phyloP scores from a whole-genome alignment of 2,329 filamentous ascomycete species.

The Phyllosticta citribraziliensis region DNA sequence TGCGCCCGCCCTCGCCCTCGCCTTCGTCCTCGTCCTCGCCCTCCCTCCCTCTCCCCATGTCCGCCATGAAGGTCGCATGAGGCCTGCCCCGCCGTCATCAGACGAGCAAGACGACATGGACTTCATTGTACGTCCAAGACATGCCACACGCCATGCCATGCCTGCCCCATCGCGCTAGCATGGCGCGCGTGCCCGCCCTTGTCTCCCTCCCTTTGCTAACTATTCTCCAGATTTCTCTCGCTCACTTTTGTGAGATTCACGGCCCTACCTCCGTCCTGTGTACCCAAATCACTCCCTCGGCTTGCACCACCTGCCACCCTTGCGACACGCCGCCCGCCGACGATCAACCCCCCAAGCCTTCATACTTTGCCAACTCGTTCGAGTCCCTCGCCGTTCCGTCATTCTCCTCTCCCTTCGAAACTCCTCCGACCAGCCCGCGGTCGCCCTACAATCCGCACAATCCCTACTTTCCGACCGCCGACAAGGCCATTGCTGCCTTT shows the following conservation, averaged over 20 bases:
- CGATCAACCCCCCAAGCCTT: constrained; percentile 24
- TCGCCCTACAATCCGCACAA: constrained; percentile 29
- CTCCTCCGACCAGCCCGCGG: constrained; percentile 31
- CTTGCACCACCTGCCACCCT: constrained; percentile 44
- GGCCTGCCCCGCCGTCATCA: neutral
- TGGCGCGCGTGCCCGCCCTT: constrained; percentile 8
- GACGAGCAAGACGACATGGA: constrained; percentile 21
- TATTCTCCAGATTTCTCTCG: constrained; percentile 45
- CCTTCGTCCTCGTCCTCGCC: neutral
- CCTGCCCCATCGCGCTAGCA: constrained; percentile 8
- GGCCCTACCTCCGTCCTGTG: constrained; percentile 53
- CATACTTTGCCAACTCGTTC: constrained; percentile 21
- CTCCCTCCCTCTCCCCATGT: neutral
- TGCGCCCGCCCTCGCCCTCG: neutral
- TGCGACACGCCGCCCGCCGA: constrained; percentile 33
- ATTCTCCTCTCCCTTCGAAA: constrained; percentile 29
- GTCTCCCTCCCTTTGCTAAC: constrained; percentile 15
- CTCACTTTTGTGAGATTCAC: constrained; percentile 54
- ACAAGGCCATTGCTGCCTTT: constrained; percentile 19
- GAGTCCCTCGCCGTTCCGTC: constrained; percentile 18
- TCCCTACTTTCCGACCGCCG: constrained; percentile 39
- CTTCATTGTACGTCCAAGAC: constrained; percentile 26
- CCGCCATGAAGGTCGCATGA: constrained; percentile 8
- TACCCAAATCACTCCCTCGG: constrained; percentile 47
- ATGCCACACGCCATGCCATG: constrained; percentile 9